Percentiles rank a stretch among this genome's conserved stretches.
These are phyloP conservation scores for Sapria himalayana DNA, from an alignment of 345 rosid genomes.

Conservation along the genomic window DNA sequence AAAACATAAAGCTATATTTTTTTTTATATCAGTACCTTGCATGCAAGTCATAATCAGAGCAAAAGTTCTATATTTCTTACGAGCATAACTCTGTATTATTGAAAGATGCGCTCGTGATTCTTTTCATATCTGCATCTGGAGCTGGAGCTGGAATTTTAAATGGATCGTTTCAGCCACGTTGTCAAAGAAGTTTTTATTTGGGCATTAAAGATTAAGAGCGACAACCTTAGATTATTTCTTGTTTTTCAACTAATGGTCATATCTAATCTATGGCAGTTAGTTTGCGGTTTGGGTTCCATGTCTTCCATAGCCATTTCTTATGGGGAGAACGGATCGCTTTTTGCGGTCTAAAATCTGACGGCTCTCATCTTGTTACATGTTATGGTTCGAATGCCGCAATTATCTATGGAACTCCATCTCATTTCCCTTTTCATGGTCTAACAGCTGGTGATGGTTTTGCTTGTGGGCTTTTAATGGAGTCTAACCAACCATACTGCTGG, in stretches of 20 bases:
- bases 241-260: constrained; percentile 30
- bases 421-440: constrained; percentile 54
- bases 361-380: constrained; percentile 68
- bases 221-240: constrained; percentile 20
- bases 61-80: no score
- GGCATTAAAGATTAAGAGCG: constrained; percentile 14
- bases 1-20: no score
- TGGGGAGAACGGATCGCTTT: constrained; percentile 88
- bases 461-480: constrained; percentile 71
- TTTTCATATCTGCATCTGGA: no score
- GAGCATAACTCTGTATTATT: no score
- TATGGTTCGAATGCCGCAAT: constrained; percentile 83
- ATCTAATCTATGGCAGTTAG: constrained; percentile 23
- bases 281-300: constrained; percentile 74
- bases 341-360: constrained; percentile 71
- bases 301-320: constrained; percentile 81
- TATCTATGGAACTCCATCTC: constrained; percentile 61
- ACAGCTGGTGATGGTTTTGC: constrained; percentile 92
- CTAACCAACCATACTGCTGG: constrained; percentile 94
- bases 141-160: no score
- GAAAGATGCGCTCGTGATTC: no score
- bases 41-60: no score
- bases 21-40: no score
- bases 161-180: constrained; percentile 15
- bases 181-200: constrained; percentile 11